Conservation (phyloP, 1,284 basidiomycete species). For the Cutaneotrichosporon cyanovorans region DNA sequence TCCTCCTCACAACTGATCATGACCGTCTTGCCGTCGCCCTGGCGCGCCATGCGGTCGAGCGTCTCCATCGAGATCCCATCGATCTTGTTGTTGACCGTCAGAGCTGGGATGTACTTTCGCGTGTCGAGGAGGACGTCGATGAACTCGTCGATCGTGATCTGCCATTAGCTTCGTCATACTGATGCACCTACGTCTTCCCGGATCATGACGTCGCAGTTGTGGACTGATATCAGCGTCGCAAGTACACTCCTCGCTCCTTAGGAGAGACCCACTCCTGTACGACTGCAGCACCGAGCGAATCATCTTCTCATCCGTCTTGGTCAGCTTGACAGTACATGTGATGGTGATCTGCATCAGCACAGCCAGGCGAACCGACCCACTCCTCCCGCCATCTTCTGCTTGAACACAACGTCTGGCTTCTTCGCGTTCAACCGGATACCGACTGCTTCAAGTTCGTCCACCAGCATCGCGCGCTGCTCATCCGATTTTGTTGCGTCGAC, state of each 20-base stretch:
- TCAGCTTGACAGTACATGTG: conserved; percentile 83
- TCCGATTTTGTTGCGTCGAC: conserved; percentile 93
- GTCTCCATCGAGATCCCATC: conserved; percentile 82
- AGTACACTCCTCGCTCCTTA: conserved; percentile 15
- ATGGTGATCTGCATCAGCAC: conserved; percentile 12
- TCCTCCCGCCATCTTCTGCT: conserved; percentile 79
- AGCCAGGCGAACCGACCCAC: conserved; percentile 50
- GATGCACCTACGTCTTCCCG: conserved; percentile 75
- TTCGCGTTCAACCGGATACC: conserved; percentile 88
- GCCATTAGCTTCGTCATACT: neutral
- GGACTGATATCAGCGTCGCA: conserved; percentile 48
- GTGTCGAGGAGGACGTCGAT: conserved; percentile 90
- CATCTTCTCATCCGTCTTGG: conserved; percentile 89
- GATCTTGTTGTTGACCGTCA: conserved; percentile 93
- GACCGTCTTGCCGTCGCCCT: conserved; percentile 64
- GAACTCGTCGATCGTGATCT: conserved; percentile 95
- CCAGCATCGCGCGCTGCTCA: conserved; percentile 79
- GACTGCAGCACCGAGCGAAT: conserved; percentile 82
- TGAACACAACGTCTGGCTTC: conserved; percentile 67
- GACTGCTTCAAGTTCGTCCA: conserved; percentile 90
- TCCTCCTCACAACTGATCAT: conserved; percentile 93
- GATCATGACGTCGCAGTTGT: conserved; percentile 95
- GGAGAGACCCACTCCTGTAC: conserved; percentile 56
- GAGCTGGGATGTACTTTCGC: conserved; percentile 86
- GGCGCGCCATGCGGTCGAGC: conserved; percentile 76